phyloP scores from a whole-genome alignment of 1,139 yeast species.

The Pneumocystis canis region DNA sequence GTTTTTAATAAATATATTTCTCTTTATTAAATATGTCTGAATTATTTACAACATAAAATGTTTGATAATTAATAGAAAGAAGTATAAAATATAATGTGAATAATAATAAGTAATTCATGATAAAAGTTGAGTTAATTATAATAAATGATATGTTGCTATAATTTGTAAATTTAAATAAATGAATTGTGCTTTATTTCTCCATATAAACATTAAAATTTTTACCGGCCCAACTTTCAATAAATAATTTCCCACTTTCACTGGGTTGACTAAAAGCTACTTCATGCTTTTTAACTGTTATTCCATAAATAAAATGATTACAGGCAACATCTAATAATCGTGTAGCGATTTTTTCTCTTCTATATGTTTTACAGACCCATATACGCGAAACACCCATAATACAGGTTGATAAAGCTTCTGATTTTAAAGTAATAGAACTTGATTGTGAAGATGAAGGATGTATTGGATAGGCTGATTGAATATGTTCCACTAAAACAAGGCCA shows the following conservation, averaged over 20 bases:
- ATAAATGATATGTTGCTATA: background rate
- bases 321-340: constrained; percentile 3
- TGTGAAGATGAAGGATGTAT: constrained; percentile 3
- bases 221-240: background rate
- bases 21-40: background rate
- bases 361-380: constrained; percentile 2
- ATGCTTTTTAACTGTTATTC: background rate
- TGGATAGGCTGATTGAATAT: background rate
- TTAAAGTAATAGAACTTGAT: constrained; percentile 1
- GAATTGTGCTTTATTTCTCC: background rate
- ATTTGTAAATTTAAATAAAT: background rate
- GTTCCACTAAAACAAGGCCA: background rate
- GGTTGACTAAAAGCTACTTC: constrained; percentile 9
- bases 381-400: constrained; percentile 1
- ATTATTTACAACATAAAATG: background rate
- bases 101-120: background rate
- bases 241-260: constrained; percentile 6
- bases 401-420: background rate
- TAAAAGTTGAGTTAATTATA: background rate
- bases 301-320: constrained; percentile 1
- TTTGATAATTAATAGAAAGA: background rate
- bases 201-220: background rate
- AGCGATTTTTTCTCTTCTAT: constrained; percentile 4
- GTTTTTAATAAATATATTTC: background rate
- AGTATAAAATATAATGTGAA: background rate